Conservation (phyloP, 805 yeast species). For the Wickerhamiella cacticola region DNA sequence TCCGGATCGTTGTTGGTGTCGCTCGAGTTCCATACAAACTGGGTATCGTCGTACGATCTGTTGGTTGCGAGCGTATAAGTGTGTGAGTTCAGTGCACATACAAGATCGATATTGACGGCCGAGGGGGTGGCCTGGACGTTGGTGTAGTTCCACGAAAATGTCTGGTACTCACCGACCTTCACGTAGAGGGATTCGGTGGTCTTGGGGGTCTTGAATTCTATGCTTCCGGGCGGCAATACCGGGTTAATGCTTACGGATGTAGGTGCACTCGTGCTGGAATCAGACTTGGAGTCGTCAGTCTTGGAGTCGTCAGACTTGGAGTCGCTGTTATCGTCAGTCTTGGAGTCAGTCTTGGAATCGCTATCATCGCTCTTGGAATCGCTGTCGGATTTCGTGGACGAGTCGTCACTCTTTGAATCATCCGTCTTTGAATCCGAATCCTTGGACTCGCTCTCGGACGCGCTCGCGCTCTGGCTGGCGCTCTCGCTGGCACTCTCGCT, state of each 20-base stretch:
- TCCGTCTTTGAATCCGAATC: background rate
- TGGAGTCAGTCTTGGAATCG: background rate
- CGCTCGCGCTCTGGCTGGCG: background rate
- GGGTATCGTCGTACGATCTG: constrained; percentile 24
- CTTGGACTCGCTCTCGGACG: background rate
- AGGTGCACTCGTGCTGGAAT: background rate
- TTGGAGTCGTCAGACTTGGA: background rate
- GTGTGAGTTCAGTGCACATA: constrained; percentile 29
- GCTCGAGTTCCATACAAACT: constrained; percentile 31
- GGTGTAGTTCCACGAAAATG: constrained; percentile 33
- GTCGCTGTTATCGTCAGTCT: background rate
- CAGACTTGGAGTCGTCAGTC: background rate
- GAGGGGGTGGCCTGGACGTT: constrained; percentile 29
- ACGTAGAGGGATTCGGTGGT: constrained; percentile 29
- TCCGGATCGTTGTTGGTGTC: constrained; percentile 21
- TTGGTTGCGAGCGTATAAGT: constrained; percentile 31
- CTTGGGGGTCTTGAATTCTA: constrained; percentile 28
- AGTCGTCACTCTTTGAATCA: background rate
- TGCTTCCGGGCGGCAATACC: constrained; percentile 29
- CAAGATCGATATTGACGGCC: constrained; percentile 30
- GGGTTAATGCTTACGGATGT: constrained; percentile 27
- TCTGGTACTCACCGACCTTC: constrained; percentile 31
- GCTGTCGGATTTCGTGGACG: background rate
- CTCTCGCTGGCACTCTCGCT: background rate
- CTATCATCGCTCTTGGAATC: background rate